Evolutionary conservation across 2,329 filamentous ascomycete genomes (phyloP), one percentile per base, ranked within the genome.

Genomic region (Botryosphaeria dothidea): DNA sequence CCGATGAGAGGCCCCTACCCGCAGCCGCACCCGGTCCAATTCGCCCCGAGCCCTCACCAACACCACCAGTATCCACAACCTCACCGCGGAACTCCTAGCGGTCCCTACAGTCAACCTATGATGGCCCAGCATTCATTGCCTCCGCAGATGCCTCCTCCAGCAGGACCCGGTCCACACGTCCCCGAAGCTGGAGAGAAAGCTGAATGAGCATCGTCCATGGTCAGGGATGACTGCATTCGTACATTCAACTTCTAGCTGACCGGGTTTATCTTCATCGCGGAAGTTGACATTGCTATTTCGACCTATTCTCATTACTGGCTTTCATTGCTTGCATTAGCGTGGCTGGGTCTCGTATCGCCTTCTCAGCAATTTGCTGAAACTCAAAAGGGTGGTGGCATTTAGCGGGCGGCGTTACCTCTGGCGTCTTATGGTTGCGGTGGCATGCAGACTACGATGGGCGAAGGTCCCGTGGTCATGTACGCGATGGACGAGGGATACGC

Each of bases 101-200:
- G 72, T 45, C 78, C 69, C 66, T 80, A 78, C 64, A 71, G 73
- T n/a, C 77, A 79, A 60, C 77, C 77, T 17, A 78, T 79, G 77
- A 75, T 78, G 72, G 76, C 75, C 60, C 74, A 76, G 65, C 76
- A 78, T 64, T 78, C 76, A 19, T 73, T 78, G 64, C 74, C 73
- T 21, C 73, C 74, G 60, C 76, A 78, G 67, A 62, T 62, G 46
- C 71, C 68, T 27, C 73, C 72, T 21, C 67, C 68, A 17, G 63
- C 63, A 13, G 63, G 43, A 23, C 63, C 54, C n/a, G 54, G 63
- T 1, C 63, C 43, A 43, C 63, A 65, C 46, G 54, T 52, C 15
- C 54, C 63, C 15, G 63, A 65, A 3, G 56, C 31, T 52, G 63
- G 63, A 13, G 63, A 65, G 49, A 65, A 61, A 19, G 56, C 60